Base-by-base conservation (phyloP, 192 early-diverging fungal species). In the Entrophospora sp. region DNA sequence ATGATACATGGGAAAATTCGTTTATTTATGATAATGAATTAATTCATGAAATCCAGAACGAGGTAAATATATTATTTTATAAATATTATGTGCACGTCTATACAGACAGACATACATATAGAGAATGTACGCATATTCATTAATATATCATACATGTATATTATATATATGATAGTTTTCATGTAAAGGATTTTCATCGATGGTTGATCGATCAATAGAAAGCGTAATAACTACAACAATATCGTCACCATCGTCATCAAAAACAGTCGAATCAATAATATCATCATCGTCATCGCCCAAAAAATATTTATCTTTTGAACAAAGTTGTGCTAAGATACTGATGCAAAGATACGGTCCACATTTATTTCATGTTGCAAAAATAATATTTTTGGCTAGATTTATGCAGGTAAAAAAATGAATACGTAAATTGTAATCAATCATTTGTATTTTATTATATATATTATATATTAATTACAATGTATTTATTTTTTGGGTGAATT, bases 151-250 rank as follows among this genome's bases (percentile, higher is more conserved):
- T n/a, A 22, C 18, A 27, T 7, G 36, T 22, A 32, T 32, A n/a
- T n/a, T 32, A 16, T 35, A 22, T 56, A 35, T 35, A 36, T 57
- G 1, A n/a, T 57, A 37, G 55, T 36, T 57, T 57, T 57, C 55
- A 9, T 57, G 55, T 35, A 57, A 57, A 9, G 55, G 32, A 36
- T 57, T 20, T 37, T 32, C 14, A 22, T 35, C 49, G 13, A 5
- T 46, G 18, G 20, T 22, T 46, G 45, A 46, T 46, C 45, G 45
- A 46, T 5, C 45, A 7, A 22, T 2, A 22, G 24, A 46, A 22
- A 1, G n/a, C n/a, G n/a, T n/a, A n/a, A n/a, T n/a, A n/a, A n/a
- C n/a, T n/a, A n/a, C n/a, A n/a, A n/a, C n/a, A n/a, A n/a, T n/a
- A n/a, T n/a, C n/a, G n/a, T n/a, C n/a, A n/a, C n/a, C n/a, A 22